phyloP scores from a whole-genome alignment of 2,329 filamentous ascomycete genomes.

The Trichoderma koningiopsis region DNA sequence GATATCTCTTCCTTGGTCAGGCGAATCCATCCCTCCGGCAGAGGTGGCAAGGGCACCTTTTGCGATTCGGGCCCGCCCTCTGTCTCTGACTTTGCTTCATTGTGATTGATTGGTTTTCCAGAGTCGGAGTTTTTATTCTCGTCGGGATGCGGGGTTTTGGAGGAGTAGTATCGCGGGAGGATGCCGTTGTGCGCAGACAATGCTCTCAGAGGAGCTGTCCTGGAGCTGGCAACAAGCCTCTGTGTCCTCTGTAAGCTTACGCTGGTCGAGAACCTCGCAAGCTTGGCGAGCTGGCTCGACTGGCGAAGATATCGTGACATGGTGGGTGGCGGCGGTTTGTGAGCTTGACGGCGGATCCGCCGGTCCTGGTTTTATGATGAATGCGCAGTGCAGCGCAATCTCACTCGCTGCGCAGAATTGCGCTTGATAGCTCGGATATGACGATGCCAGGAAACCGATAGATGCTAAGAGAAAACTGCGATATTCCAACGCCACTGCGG shows the following conservation, averaged over 20 bases:
- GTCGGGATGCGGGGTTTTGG: constrained; percentile 43
- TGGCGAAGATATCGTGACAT: constrained; percentile 70
- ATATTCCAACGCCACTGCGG: constrained; percentile 25
- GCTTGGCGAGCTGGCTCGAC: constrained; percentile 65
- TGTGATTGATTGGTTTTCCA: constrained; percentile 31
- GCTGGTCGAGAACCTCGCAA: constrained; percentile 59
- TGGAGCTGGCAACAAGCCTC: constrained; percentile 39
- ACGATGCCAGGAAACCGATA: constrained; percentile 6
- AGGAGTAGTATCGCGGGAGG: constrained; percentile 44
- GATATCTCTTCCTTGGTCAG: constrained; percentile 51
- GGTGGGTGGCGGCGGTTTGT: constrained; percentile 39
- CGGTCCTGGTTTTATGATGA: constrained; percentile 34
- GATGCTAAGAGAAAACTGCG: constrained; percentile 17
- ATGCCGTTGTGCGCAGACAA: constrained; percentile 40
- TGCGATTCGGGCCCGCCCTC: constrained; percentile 32
- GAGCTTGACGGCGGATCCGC: constrained; percentile 38
- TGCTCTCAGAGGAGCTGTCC: constrained; percentile 41
- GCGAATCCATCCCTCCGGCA: constrained; percentile 52
- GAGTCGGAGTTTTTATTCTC: constrained; percentile 32
- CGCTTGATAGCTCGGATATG: constrained; percentile 27
- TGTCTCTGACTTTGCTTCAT: constrained; percentile 28
- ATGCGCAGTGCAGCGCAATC: constrained; percentile 34
- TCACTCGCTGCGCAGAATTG: constrained; percentile 38
- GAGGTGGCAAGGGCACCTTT: constrained; percentile 36
- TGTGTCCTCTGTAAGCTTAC: constrained; percentile 51